Evolutionary conservation across 768 basidiomycete genomes (phyloP).

Genomic region (Calocybe cyanea): DNA sequence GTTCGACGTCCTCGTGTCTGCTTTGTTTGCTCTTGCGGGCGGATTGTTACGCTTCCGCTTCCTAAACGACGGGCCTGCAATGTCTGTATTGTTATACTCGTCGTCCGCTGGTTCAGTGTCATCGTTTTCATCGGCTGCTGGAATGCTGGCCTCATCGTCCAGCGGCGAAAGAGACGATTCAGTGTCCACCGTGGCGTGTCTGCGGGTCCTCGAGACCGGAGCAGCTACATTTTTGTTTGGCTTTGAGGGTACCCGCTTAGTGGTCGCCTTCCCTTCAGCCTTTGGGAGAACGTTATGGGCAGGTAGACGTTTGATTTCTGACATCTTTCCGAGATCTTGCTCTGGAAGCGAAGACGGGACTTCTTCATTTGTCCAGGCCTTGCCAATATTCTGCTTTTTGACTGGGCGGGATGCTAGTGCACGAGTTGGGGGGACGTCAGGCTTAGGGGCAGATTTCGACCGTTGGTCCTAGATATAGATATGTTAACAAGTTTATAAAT

Average conservation of each 20-base stretch:
- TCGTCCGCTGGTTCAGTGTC: conserved; percentile 42
- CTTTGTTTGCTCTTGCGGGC: conserved; percentile 17
- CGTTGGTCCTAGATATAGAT: background rate
- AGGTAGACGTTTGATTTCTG: background rate
- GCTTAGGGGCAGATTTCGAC: background rate
- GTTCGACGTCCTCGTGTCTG: conserved; percentile 16
- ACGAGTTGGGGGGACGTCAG: conserved; percentile 4
- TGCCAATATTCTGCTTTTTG: conserved; percentile 3
- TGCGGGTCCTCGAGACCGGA: conserved; percentile 3
- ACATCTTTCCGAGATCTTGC: conserved; percentile 31
- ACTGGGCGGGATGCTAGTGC: conserved; percentile 5
- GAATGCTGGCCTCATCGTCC: conserved; percentile 22
- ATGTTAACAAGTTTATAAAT: background rate
- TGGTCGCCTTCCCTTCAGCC: conserved; percentile 4
- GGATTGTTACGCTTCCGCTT: conserved; percentile 42
- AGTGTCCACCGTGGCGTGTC: conserved; percentile 18
- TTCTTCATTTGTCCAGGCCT: conserved; percentile 33
- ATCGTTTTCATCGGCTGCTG: conserved; percentile 20
- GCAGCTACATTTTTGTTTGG: conserved; percentile 2
- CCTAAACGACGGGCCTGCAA: conserved; percentile 27
- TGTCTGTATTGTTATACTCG: conserved; percentile 30
- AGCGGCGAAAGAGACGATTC: conserved; percentile 17
- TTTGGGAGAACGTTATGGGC: background rate
- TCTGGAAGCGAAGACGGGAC: conserved; percentile 62
- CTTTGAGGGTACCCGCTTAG: conserved; percentile 1